Conservation (phyloP, 805 yeast genomes). For the Saturnispora hagleri region DNA sequence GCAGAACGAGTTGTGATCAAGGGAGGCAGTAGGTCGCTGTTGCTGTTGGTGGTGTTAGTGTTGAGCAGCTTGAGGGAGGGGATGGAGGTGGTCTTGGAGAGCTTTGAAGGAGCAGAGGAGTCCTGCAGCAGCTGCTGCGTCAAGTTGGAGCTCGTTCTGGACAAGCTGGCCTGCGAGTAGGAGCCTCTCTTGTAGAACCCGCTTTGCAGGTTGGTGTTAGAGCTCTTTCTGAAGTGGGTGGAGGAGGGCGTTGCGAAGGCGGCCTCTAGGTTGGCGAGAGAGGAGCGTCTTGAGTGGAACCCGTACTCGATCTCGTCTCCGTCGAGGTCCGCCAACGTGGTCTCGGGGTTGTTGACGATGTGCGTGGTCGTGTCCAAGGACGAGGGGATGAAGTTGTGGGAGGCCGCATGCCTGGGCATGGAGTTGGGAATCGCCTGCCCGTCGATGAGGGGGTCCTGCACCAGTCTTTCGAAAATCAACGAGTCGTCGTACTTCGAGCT, state of each 20-base stretch:
- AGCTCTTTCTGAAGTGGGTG: slow-evolving; percentile 10
- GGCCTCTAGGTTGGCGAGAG: slow-evolving; percentile 41
- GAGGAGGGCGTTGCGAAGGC: slow-evolving; percentile 17
- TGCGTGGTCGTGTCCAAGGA: slow-evolving; percentile 43
- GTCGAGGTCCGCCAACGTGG: slow-evolving; percentile 6
- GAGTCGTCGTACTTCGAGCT: slow-evolving; percentile 27
- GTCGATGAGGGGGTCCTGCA: slow-evolving; percentile 44
- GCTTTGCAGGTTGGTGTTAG: slow-evolving; percentile 9
- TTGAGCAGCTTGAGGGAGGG: background rate
- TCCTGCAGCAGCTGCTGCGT: slow-evolving; percentile 19
- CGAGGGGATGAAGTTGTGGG: slow-evolving; percentile 48
- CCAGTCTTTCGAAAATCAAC: slow-evolving; percentile 56
- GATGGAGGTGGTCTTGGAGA: background rate
- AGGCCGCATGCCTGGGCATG: slow-evolving; percentile 31
- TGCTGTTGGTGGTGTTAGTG: slow-evolving; percentile 4
- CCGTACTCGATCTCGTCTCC: slow-evolving; percentile 39
- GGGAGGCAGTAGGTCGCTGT: slow-evolving; percentile 9
- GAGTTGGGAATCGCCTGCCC: slow-evolving; percentile 23
- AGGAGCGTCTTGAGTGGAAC: slow-evolving; percentile 40
- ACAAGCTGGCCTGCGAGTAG: slow-evolving; percentile 12
- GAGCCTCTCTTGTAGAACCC: slow-evolving; percentile 15
- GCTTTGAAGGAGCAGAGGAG: slow-evolving; percentile 3
- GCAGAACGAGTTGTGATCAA: slow-evolving; percentile 4
- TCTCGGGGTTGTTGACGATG: slow-evolving; percentile 27
- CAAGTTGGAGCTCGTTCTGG: slow-evolving; percentile 21